Evolutionary conservation across 352 stramenopile genomes (phyloP).

Genomic region (Globisporangium paroecandrum): DNA sequence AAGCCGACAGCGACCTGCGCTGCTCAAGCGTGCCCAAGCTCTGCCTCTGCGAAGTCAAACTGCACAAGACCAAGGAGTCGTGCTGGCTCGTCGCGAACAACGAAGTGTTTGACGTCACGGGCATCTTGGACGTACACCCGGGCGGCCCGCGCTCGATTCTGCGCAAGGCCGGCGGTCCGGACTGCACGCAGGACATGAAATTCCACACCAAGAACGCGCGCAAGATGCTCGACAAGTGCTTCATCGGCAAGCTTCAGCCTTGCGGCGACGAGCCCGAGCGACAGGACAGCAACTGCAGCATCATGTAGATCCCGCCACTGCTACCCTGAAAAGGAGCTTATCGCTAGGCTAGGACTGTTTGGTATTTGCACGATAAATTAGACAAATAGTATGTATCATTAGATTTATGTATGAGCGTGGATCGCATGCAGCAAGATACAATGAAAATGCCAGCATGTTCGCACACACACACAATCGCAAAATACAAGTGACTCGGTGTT

Average conservation of each 20-base stretch:
- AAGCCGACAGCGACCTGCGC: conserved; percentile 26
- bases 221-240: conserved; percentile 78
- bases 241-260: conserved; percentile 68
- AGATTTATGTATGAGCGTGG: not conserved
- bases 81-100: conserved; percentile 94
- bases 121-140: conserved; percentile 67
- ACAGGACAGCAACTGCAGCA: conserved; percentile 47
- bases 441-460: not conserved
- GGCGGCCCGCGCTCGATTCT: conserved; percentile 76
- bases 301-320: conserved; percentile 46
- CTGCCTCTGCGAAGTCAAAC: conserved; percentile 69
- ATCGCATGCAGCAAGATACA: too few species aligned
- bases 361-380: not conserved
- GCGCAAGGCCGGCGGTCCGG: conserved; percentile 68
- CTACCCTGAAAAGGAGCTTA: not conserved
- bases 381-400: not conserved
- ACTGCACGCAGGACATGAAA: conserved; percentile 78
- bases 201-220: conserved; percentile 78
- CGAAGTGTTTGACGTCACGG: conserved; percentile 86
- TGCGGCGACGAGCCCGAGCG: conserved; percentile 47
- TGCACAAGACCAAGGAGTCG: conserved; percentile 88
- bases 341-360: not conserved
- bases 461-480: not conserved
- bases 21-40: conserved; percentile 66
- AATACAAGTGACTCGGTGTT: not conserved